Conservation (phyloP, 768 basidiomycete species). For the Pulveroboletus sp. region DNA sequence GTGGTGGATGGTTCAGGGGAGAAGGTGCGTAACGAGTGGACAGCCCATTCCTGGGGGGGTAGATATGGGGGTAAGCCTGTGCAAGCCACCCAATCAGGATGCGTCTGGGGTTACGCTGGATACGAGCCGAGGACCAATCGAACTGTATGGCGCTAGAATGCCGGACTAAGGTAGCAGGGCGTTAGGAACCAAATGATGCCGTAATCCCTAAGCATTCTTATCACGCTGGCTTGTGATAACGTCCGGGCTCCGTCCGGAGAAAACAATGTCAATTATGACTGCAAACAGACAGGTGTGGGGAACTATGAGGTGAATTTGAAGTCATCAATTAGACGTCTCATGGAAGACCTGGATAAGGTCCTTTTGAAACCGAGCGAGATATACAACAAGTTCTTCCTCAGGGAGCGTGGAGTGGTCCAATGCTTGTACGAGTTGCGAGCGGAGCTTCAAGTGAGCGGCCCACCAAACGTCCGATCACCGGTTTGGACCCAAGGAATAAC, state of each 20-base stretch:
- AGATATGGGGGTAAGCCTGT: conserved; percentile 9
- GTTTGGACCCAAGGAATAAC: not conserved
- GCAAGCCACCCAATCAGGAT: conserved; percentile 11
- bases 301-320: not conserved
- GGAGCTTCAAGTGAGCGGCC: conserved; percentile 44
- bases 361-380: conserved; percentile 64
- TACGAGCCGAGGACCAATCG: not conserved
- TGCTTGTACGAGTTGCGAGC: conserved; percentile 70
- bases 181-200: conserved; percentile 2
- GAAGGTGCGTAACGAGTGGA: not conserved
- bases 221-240: conserved; percentile 14
- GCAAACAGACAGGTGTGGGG: not conserved
- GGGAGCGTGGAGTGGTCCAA: conserved; percentile 70
- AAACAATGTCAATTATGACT: not conserved
- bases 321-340: conserved; percentile 17
- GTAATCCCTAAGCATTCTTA: conserved; percentile 7
- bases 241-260: not conserved
- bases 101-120: not conserved
- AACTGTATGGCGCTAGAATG: not conserved
- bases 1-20: not conserved
- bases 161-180: not conserved
- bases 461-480: not conserved
- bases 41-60: conserved; percentile 8
- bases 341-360: conserved; percentile 54
- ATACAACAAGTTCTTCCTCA: conserved; percentile 59